A percentile compares a stretch with the other conserved stretches of the same genome.
Conservation (phyloP, 257 asterid species). For the Catharanthus roseus region DNA sequence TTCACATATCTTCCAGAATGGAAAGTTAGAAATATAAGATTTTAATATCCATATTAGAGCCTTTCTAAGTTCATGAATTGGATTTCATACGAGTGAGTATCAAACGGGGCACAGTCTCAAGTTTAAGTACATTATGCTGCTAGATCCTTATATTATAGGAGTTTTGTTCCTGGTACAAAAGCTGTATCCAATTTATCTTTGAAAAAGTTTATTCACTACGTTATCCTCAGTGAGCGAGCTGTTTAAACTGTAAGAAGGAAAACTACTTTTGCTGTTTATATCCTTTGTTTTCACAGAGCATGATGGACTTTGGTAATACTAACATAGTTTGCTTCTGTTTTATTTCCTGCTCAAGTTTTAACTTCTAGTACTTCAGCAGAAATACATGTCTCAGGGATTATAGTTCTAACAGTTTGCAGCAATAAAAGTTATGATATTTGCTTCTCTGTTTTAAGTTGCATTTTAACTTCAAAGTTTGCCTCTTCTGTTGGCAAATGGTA, state of each 20-base stretch:
- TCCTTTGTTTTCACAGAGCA: neutral
- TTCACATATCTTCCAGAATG: neutral
- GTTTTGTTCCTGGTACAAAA: neutral
- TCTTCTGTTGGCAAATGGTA: neutral
- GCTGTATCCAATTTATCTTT: neutral
- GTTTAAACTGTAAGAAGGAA: neutral
- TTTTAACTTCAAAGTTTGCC: neutral
- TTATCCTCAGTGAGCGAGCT: neutral
- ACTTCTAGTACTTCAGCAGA: neutral
- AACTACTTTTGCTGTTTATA: neutral
- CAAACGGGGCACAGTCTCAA: neutral
- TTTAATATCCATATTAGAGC: neutral
- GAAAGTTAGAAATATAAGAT: neutral
- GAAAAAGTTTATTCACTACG: neutral
- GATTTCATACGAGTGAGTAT: neutral
- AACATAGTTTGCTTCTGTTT: no score
- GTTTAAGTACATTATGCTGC: neutral
- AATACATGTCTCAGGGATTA: neutral
- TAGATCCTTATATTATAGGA: neutral
- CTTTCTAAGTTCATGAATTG: neutral
- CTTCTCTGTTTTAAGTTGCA: neutral
- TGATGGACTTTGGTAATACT: no score
- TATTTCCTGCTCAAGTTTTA: neutral
- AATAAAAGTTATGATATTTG: neutral
- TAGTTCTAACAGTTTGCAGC: neutral